A percentile compares a stretch with the other conserved stretches of the same genome.
Evolutionary conservation across 2,329 filamentous ascomycete genomes (phyloP).

Genomic region (Fusarium dlaminii): DNA sequence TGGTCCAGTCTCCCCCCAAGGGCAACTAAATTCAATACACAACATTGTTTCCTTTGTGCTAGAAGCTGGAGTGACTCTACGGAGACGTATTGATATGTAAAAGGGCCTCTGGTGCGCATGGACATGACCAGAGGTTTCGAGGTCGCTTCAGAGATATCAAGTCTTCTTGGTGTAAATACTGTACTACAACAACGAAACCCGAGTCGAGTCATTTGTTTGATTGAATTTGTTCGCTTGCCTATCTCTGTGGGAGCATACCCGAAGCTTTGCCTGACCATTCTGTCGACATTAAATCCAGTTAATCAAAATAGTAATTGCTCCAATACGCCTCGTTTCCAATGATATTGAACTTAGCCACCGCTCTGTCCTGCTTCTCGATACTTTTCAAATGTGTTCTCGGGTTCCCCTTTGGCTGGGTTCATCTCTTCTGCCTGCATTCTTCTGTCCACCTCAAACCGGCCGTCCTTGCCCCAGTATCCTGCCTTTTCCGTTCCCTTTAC

Average conservation of each 20-base stretch:
- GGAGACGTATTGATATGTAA: slow-evolving; percentile 48
- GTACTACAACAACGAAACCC: slow-evolving; percentile 54
- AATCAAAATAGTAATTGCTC: slow-evolving; percentile 21
- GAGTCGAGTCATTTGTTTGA: slow-evolving; percentile 47
- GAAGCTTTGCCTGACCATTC: slow-evolving; percentile 18
- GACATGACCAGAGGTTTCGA: slow-evolving; percentile 44
- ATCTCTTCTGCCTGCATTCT: slow-evolving; percentile 71
- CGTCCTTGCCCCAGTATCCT: slow-evolving; percentile 74
- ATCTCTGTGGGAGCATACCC: slow-evolving; percentile 16
- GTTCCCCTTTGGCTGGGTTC: slow-evolving; percentile 26
- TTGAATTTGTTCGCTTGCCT: slow-evolving; percentile 41
- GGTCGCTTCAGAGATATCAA: slow-evolving; percentile 45
- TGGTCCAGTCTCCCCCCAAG: slow-evolving; percentile 76
- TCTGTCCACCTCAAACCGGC: slow-evolving; percentile 74
- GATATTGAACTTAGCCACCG: slow-evolving; percentile 50
- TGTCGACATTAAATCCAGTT: slow-evolving; percentile 19
- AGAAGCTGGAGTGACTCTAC: slow-evolving; percentile 46
- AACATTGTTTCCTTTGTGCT: slow-evolving; percentile 48
- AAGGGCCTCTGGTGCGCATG: slow-evolving; percentile 43
- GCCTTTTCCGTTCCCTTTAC: slow-evolving; percentile 70
- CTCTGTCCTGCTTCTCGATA: slow-evolving; percentile 59
- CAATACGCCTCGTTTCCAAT: slow-evolving; percentile 9
- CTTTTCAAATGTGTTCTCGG: slow-evolving; percentile 50
- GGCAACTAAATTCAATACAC: slow-evolving; percentile 53
- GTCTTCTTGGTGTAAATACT: slow-evolving; percentile 54